Percentiles rank a stretch among this genome's conserved stretches.
These are phyloP conservation scores for Digitaria exilis DNA, from an alignment of 202 grass and related monocot genomes.

Conservation along the genomic window DNA sequence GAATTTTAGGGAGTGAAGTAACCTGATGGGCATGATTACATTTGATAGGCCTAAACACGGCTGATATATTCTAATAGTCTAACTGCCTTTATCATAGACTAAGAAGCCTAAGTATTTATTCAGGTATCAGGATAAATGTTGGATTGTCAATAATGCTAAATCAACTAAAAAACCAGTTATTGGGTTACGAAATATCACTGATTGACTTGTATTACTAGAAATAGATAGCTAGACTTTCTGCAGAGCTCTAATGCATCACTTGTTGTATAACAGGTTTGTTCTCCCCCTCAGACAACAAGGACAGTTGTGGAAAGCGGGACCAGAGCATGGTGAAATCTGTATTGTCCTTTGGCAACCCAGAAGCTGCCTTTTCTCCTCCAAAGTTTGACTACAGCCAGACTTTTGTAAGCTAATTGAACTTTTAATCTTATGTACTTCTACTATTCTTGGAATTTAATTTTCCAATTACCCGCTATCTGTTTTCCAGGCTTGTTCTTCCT, in stretches of 20 bases:
- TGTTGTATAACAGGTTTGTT: slow-evolving; percentile 23
- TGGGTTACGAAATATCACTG: slow-evolving; percentile 11
- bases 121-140: not conserved
- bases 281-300: slow-evolving; percentile 43
- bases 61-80: not conserved
- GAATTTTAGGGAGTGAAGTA: not conserved
- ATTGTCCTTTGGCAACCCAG: slow-evolving; percentile 45
- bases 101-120: not conserved
- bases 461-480: slow-evolving; percentile 13
- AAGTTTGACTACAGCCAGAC: slow-evolving; percentile 61
- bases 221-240: not conserved
- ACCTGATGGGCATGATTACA: not conserved
- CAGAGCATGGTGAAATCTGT: slow-evolving; percentile 35
- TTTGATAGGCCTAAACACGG: not conserved
- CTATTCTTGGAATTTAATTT: not conserved
- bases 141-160: not conserved
- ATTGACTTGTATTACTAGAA: not conserved
- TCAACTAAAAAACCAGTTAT: not conserved
- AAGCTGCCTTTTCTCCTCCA: slow-evolving; percentile 43
- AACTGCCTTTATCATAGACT: not conserved
- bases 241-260: not conserved
- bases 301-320: slow-evolving; percentile 33
- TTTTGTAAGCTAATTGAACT: slow-evolving; percentile 57
- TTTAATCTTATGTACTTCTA: slow-evolving; percentile 2
- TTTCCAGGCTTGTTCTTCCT: slow-evolving; percentile 53